Conservation (phyloP, 768 basidiomycete genomes). For the Obba rivulosa region DNA sequence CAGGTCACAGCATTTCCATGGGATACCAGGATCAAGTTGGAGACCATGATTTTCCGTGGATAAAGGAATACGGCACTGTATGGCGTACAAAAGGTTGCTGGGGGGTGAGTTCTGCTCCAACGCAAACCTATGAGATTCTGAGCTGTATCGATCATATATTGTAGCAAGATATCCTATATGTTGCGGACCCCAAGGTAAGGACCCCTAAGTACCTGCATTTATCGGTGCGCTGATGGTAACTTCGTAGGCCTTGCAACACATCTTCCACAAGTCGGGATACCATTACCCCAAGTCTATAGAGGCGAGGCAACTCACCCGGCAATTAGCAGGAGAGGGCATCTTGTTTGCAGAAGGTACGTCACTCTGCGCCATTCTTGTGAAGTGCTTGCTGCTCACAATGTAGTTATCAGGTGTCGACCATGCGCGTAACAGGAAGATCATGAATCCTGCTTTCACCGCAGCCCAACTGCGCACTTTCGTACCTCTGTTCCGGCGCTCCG, state of each 20-base stretch:
- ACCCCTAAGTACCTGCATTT: neutral
- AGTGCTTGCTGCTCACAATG: neutral
- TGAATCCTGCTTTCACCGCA: conserved; percentile 18
- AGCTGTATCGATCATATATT: neutral
- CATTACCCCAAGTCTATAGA: conserved; percentile 22
- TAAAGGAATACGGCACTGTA: conserved; percentile 14
- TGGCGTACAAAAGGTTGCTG: conserved; percentile 15
- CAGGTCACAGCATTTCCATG: conserved; percentile 1
- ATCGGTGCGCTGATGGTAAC: conserved; percentile 1
- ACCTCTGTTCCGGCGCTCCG: conserved; percentile 15
- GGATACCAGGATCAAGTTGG: conserved; percentile 12
- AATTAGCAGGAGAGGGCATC: conserved; percentile 15
- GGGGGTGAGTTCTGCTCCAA: conserved; percentile 11
- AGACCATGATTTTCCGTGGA: conserved; percentile 12
- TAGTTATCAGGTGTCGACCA: conserved; percentile 12
- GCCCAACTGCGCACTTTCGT: conserved; percentile 18
- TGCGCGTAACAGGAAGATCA: conserved; percentile 18
- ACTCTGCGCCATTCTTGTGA: neutral
- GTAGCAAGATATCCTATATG: conserved; percentile 9
- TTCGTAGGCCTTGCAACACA: conserved; percentile 22
- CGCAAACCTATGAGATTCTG: neutral
- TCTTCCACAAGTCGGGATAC: conserved; percentile 23
- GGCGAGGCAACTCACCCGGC: conserved; percentile 9
- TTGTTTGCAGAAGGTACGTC: conserved; percentile 12
- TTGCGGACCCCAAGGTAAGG: conserved; percentile 11